These are phyloP conservation scores for Conticribra guillardii DNA, from an alignment of 108 stramenopile genomes.

Conservation along the genomic window DNA sequence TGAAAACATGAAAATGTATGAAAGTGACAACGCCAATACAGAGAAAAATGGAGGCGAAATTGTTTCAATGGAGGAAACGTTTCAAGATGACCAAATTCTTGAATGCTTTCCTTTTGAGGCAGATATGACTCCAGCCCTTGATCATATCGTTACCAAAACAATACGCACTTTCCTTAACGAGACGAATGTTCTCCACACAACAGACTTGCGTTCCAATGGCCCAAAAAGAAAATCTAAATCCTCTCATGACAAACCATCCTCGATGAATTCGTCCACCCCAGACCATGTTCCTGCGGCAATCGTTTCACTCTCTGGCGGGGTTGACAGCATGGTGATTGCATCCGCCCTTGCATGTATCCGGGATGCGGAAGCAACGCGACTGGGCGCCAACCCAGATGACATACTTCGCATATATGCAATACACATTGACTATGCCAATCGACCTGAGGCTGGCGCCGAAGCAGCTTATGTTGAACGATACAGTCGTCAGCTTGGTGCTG, in stretches of 20 bases:
- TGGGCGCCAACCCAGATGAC: constrained; percentile 47
- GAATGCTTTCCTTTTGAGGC: constrained; percentile 78
- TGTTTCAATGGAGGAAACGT: too few species aligned
- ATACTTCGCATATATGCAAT: constrained; percentile 60
- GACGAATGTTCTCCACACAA: constrained; percentile 23
- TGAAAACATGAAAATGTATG: not conserved
- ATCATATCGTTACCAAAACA: constrained; percentile 70
- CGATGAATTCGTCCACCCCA: not conserved
- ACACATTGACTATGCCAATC: constrained; percentile 98
- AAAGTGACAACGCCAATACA: constrained; percentile 13
- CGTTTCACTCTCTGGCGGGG: constrained; percentile 95
- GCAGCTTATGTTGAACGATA: constrained; percentile 86
- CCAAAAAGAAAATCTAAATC: constrained; percentile 12
- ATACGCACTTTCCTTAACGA: constrained; percentile 61
- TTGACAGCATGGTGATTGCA: constrained; percentile 98
- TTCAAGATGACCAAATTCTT: constrained; percentile 75
- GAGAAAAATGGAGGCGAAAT: not conserved
- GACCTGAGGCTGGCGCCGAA: constrained; percentile 91
- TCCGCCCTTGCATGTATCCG: constrained; percentile 72
- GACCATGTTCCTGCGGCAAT: constrained; percentile 47
- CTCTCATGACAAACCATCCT: not conserved
- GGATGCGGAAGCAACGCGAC: constrained; percentile 30
- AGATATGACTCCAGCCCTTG: constrained; percentile 59
- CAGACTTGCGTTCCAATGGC: constrained; percentile 12
- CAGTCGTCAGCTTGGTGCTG: constrained; percentile 59